Base-by-base conservation (phyloP, 225 moss, liverwort and hornwort species). In the Lunularia cruciata region DNA sequence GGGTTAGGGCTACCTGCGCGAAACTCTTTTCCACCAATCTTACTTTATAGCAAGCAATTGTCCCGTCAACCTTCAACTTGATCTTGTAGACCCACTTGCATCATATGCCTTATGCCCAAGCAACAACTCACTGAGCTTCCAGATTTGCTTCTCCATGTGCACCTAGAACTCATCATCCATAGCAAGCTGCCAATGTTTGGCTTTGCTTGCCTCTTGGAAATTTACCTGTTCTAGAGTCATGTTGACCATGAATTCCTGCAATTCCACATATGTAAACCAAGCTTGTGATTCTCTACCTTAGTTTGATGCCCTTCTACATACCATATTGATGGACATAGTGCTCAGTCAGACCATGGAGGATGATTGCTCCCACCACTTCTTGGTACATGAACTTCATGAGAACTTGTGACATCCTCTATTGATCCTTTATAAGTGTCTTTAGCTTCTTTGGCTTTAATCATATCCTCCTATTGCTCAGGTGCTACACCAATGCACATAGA, bases 21-120 rank as follows among this genome's bases (percentile, higher is more conserved):
- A 22, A 70, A 19, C 69, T 49, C 22, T 69, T 69, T 0, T 33
- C 68, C 18, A 73, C 73, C n/a, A 65, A 27, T 37, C 61, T 60
- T 2, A 42, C 71, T 31, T 71, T 71, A 27, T 36, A 60, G 1
- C 22, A 6, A 0, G 11, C 20, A 1, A 73, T 34, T 8, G 30
- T 14, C 28, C 73, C 65, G 28, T 32, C 32, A 2, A 7, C 26
- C 19, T 23, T 53, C 8, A 16, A 30, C 33, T 73, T 73, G 3
- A 35, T 2, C 53, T 54, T 52, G 34, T 31, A 64, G n/a, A 28
- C 63, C 37, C 73, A 62, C 35, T 64, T 64, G 27, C 63, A 64
- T 38, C 43, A 10, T 16, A 57, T 12, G 38, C 71, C 35, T 57
- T 42, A 20, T 23, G 5, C 36, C 35, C 63, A 9, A 23, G 13